Evolutionary conservation across 2,329 filamentous ascomycete genomes (phyloP), one percentile per base, ranked within the genome.

Genomic region (Alternaria atra): DNA sequence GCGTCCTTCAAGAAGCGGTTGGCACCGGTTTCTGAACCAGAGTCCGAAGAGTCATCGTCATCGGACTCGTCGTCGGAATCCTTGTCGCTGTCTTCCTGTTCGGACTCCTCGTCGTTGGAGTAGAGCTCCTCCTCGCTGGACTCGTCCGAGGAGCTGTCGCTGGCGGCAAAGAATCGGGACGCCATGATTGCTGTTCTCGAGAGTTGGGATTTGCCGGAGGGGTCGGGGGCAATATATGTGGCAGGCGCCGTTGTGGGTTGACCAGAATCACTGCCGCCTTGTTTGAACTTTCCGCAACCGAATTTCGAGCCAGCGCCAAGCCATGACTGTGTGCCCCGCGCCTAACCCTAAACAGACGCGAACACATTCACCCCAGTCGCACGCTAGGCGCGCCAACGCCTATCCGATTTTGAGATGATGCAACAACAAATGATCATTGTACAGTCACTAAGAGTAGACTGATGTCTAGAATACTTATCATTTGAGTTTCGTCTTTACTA

Each of bases 141-240:
- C 86, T 92, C 94, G 83, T 97, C 94, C 86, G 89, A 92, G 77
- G 94, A 97, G 89, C 94, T 97, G 83, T 97, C 94, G 84, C 90
- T 91, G 80, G 91, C 91, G 82, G 93, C 91, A 87, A 98, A 98
- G 84, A 98, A 99, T 85, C 93, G 91, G 87, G 95, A 98, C 76
- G 75, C 76, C 68, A 68, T 77, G 67, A 63, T 71, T 70, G 65
- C 66, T 58, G 68, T 66, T 62, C 63, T 70, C 64, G 68, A 64
- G 66, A 67, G 69, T 66, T 64, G 50, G 59, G 52, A 32, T 64
- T 60, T 69, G 67, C 69, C 71, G 57, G 69, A 68, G 66, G 70
- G 62, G 60, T 60, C 55, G 60, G 42, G 57, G 55, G 55, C 61
- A 55, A 43, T 61, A 56, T 42, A 59, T 65, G 62, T 67, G 65